Conservation (phyloP, 179 eudicot species). For the Beta macrorhiza region DNA sequence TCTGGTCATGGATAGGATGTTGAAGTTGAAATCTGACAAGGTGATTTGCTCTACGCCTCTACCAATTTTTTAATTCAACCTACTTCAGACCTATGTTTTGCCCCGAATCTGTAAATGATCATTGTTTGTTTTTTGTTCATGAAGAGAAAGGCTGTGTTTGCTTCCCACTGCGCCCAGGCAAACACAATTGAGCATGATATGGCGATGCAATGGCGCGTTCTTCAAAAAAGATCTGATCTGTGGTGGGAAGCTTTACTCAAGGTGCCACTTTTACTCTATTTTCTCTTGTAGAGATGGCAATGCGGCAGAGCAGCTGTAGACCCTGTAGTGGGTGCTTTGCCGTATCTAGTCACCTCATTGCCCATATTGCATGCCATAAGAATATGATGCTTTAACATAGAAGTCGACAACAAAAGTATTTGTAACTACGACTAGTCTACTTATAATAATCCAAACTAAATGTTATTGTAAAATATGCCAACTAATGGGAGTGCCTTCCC, state of each 20-base stretch:
- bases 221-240: constrained; percentile 26
- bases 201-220: constrained; percentile 32
- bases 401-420: no score
- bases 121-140: neutral
- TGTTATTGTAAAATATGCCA: no score
- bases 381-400: no score
- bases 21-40: constrained; percentile 19
- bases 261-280: constrained; percentile 16
- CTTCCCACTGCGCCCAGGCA: constrained; percentile 34
- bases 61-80: neutral
- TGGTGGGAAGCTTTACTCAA: constrained; percentile 31
- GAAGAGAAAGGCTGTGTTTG: constrained; percentile 25
- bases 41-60: neutral
- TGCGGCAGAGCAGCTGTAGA: neutral
- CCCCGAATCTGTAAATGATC: neutral
- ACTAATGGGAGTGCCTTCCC: no score
- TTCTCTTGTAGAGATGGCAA: neutral
- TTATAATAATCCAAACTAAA: no score
- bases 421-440: no score
- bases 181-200: constrained; percentile 29
- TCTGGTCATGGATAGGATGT: constrained; percentile 10
- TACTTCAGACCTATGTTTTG: neutral
- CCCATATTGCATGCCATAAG: no score
- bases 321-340: no score
- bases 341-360: no score